These are phyloP conservation scores for Colletotrichum horii DNA, from an alignment of 2,329 filamentous ascomycete species.

Conservation along the genomic window DNA sequence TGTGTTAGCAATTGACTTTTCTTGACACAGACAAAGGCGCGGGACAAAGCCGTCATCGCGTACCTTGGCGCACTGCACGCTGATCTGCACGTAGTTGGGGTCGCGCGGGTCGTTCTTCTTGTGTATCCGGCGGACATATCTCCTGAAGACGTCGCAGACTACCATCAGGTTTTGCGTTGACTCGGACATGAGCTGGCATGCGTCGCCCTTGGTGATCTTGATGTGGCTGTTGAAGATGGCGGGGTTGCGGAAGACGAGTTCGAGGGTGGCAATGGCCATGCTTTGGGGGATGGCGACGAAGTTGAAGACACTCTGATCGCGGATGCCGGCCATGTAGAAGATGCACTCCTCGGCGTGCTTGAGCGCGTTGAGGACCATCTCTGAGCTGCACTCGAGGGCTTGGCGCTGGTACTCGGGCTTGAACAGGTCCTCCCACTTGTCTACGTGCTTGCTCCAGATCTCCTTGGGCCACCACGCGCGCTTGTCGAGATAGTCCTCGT, in stretches of 20 bases:
- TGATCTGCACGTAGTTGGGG: slow-evolving; percentile 91
- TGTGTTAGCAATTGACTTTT: slow-evolving; percentile 20
- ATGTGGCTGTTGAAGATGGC: slow-evolving; percentile 84
- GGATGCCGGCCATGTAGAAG: slow-evolving; percentile 95
- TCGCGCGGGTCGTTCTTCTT: slow-evolving; percentile 94
- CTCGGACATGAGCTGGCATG: slow-evolving; percentile 89
- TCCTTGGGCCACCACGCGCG: slow-evolving; percentile 94
- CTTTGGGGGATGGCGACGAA: slow-evolving; percentile 96
- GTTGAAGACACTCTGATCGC: slow-evolving; percentile 98
- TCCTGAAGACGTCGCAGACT: slow-evolving; percentile 82
- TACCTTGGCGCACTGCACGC: slow-evolving; percentile 86
- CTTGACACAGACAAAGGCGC: background rate
- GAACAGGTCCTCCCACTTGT: slow-evolving; percentile 89
- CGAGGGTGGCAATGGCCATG: slow-evolving; percentile 96
- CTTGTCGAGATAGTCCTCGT: slow-evolving; percentile 86
- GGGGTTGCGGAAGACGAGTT: slow-evolving; percentile 91
- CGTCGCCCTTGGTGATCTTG: slow-evolving; percentile 96
- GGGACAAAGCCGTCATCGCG: slow-evolving; percentile 6
- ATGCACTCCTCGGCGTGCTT: slow-evolving; percentile 89
- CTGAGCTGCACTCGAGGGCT: slow-evolving; percentile 85
- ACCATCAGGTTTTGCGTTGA: slow-evolving; percentile 88
- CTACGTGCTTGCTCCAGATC: slow-evolving; percentile 96
- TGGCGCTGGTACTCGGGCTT: slow-evolving; percentile 77
- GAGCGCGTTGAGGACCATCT: slow-evolving; percentile 92
- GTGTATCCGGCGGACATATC: slow-evolving; percentile 81